Conservation (phyloP, 257 asterid species). For the Solanum acaule region DNA sequence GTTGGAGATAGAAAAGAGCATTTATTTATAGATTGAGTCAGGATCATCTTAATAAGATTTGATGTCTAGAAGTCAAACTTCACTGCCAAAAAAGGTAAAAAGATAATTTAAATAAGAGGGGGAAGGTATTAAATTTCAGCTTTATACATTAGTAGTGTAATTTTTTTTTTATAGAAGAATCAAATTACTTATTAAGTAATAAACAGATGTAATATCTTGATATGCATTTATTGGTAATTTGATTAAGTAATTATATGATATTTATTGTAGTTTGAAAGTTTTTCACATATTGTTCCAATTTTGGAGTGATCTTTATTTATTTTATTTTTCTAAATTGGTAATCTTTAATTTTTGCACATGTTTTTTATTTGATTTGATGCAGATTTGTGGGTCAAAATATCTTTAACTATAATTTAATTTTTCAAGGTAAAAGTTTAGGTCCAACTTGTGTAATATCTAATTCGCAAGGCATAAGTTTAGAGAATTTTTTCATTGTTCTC, state of each 20-base stretch:
- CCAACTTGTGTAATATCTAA: neutral
- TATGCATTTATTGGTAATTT: neutral
- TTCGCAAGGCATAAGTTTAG: neutral
- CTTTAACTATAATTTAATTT: no score
- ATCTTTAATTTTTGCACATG: neutral
- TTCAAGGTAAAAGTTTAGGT: neutral
- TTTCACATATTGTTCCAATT: neutral
- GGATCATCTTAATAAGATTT: neutral
- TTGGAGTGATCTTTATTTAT: neutral
- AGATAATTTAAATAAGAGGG: neutral
- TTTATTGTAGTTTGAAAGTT: neutral
- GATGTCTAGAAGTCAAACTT: neutral
- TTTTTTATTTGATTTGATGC: neutral
- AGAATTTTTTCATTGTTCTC: neutral
- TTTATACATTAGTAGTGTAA: neutral
- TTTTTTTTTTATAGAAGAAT: neutral
- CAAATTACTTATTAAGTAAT: neutral
- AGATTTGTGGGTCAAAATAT: neutral
- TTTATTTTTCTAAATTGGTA: neutral
- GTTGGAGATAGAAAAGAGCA: neutral
- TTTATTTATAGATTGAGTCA: neutral
- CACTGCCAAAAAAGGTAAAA: accelerated
- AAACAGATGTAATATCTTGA: neutral
- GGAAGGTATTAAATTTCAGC: neutral
- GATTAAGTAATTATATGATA: neutral